phyloP scores from a whole-genome alignment of 2,329 filamentous ascomycete genomes.

The Clarireedia paspali region DNA sequence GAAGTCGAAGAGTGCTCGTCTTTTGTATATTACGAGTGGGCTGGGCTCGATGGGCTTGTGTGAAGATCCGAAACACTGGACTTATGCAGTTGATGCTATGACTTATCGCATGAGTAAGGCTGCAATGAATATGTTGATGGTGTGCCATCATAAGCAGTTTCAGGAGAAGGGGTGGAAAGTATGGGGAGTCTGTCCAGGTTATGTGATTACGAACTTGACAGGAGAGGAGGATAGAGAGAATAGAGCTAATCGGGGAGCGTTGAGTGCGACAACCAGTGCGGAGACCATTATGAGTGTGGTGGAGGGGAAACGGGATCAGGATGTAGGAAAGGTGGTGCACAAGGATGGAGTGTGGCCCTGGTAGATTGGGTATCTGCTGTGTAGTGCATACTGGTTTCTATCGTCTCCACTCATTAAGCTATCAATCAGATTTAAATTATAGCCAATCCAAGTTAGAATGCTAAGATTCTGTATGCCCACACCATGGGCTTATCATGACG shows the following conservation, averaged over 20 bases:
- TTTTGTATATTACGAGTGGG: not conserved
- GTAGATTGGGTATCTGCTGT: not conserved
- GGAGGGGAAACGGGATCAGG: not conserved
- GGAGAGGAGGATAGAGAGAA: not conserved
- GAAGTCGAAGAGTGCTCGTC: not conserved
- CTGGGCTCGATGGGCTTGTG: not conserved
- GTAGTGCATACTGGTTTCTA: no score
- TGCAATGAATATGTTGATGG: slow-evolving; percentile 21
- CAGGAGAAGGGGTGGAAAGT: slow-evolving; percentile 18
- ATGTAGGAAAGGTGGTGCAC: not conserved
- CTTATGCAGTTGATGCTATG: not conserved
- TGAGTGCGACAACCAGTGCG: not conserved
- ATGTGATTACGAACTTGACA: slow-evolving; percentile 30
- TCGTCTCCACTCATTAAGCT: no score
- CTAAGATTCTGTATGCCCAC: not conserved
- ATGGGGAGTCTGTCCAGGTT: slow-evolving; percentile 29
- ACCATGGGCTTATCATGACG: not conserved
- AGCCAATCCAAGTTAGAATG: no score
- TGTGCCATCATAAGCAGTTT: slow-evolving; percentile 6
- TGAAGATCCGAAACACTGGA: not conserved
- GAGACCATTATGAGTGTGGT: not conserved
- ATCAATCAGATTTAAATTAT: no score
- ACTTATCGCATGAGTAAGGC: slow-evolving; percentile 20
- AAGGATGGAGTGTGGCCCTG: not conserved
- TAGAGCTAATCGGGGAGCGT: not conserved